Evolutionary conservation across 2,329 filamentous ascomycete species (phyloP), one percentile per base, ranked within the genome.

Genomic region (Epichloe hybrida): DNA sequence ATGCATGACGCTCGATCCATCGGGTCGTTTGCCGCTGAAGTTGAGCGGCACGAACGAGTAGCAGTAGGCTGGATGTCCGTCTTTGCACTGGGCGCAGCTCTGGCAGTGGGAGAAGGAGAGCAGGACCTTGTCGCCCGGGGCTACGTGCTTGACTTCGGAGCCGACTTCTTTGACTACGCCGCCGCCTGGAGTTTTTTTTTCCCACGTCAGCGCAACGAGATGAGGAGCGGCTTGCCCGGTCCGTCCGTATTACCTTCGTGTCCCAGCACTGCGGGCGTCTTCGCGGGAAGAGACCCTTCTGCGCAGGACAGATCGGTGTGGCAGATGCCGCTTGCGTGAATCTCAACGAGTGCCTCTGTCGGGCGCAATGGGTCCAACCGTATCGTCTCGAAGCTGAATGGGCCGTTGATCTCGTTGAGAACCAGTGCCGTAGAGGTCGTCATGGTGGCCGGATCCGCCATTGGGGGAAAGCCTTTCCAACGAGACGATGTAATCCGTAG

Each of bases 91-190:
- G 5, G 37, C 23, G 37, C 46, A 48, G 11, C 7, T 39, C 17
- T 42, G 47, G 27, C 47, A 49, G 27, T 49, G 39, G 5, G 38
- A 36, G 38, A 49, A 49, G 4, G 47, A 49, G 47, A 49, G 47
- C 3, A 49, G 37, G 11, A 49, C 39, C 17, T 35, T 42, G 39
- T 42, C 39, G 20, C 47, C 47, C 6, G 47, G 47, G 7, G 21
- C 11, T 9, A 49, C 39, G 17, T 27, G 38, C 36, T 49, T 41
- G 46, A 48, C 37, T 31, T 41, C 5, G 8, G 37, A 35, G 38
- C 46, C 46, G 5, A 48, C 46, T 48, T 48, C 36, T 6, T 42
- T 42, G 17, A 41, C 39, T 21, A 41, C 23, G 17, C 47, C 47
- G 17, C 17, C 31, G 27, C 39, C 47, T 49, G 17, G 17, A 2